Evolutionary conservation across 306 rosid genomes (phyloP), one percentile per base, ranked within the genome.

Genomic region (Fragaria vesca): DNA sequence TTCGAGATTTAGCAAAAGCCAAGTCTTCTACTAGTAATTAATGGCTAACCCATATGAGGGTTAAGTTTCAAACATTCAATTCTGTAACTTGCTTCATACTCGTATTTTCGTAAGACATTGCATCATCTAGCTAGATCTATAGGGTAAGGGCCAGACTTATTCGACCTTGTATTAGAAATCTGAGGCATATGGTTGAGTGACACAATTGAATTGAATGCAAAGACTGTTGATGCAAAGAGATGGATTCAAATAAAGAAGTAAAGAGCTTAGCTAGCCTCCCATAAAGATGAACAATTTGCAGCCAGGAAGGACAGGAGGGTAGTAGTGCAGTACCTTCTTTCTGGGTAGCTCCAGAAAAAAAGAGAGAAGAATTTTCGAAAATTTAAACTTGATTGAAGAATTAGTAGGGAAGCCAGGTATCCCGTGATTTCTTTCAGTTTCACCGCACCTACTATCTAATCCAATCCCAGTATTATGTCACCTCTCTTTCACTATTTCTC

Each of bases 381-480:
- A 12, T 60, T 62, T 11, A 45, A 62, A 62, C n/a, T 30, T 15
- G 68, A 62, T 62, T 15, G 68, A 62, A 62, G 42, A 62, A 62
- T 62, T 21, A 62, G 63, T 43, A 74, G 57, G 36, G 21, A 43
- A 20, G 63, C 79, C 79, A 46, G 46, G 78, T 0, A 62, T 75
- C 79, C 38, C 79, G 79, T 75, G 79, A 62, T 51, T n/a, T 62
- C 79, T 75, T 75, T 62, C 79, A 62, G 40, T 32, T 75, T 75
- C 79, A 75, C 79, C 79, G 71, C 79, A 75, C 71, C 78, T 63
- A 63, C 71, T 34, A 46, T 52, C 78, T n/a, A 74, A 60, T 74
- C 57, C 15, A 62, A 45, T 36, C 26, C 24, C 70, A 65, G 8
- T 7, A 40, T 6, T 43, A 45, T 45, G 24, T 66, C 70, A 32